Percentiles rank a stretch among this genome's conserved stretches.
These are phyloP conservation scores for Xylaria sp. DNA, from an alignment of 2,329 filamentous ascomycete species.

Conservation along the genomic window DNA sequence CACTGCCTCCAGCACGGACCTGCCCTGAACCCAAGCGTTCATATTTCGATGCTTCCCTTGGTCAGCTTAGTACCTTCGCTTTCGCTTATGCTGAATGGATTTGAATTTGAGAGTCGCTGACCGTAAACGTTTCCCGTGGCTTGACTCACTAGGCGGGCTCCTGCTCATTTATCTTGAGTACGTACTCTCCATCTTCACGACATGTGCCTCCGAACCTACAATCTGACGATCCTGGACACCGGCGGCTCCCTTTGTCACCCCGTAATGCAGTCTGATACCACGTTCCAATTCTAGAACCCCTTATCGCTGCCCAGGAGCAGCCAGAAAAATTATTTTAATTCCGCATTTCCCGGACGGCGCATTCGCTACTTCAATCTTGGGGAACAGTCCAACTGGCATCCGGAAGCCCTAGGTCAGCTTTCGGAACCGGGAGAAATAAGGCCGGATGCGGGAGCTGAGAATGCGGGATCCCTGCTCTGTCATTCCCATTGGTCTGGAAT, in stretches of 20 bases:
- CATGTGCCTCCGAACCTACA: slow-evolving; percentile 44
- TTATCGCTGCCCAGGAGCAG: slow-evolving; percentile 60
- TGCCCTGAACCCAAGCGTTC: slow-evolving; percentile 31
- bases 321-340: slow-evolving; percentile 61
- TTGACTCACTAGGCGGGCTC: slow-evolving; percentile 55
- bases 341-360: slow-evolving; percentile 52
- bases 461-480: slow-evolving; percentile 2
- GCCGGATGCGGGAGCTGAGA: slow-evolving; percentile 47
- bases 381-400: slow-evolving; percentile 58
- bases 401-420: slow-evolving; percentile 61
- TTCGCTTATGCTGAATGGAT: neutral
- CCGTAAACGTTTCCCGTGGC: neutral
- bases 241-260: slow-evolving; percentile 37
- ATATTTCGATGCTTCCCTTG: slow-evolving; percentile 30
- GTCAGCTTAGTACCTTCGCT: neutral
- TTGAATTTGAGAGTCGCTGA: neutral
- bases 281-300: slow-evolving; percentile 55
- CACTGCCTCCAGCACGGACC: slow-evolving; percentile 29
- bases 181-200: slow-evolving; percentile 55
- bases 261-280: neutral
- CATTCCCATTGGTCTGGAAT: neutral
- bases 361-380: slow-evolving; percentile 55
- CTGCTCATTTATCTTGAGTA: slow-evolving; percentile 59
- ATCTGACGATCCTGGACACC: slow-evolving; percentile 52
- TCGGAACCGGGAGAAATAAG: slow-evolving; percentile 57